Evolutionary conservation across 345 rosid species (phyloP).

Genomic region (Adansonia digitata): DNA sequence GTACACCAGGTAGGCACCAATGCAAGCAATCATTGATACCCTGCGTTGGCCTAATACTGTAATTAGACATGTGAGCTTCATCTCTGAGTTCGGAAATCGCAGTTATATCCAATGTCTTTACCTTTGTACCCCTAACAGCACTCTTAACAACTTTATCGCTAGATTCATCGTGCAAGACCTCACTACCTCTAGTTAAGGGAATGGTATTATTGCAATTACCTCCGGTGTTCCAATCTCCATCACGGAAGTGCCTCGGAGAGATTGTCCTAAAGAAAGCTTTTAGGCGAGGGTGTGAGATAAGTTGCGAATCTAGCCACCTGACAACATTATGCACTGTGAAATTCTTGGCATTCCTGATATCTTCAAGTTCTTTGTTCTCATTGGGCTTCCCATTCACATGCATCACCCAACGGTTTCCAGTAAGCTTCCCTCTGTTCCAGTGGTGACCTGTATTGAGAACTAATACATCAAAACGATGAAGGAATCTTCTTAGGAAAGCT

Average conservation of each 20-base stretch:
- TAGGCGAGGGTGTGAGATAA: conserved; percentile 44
- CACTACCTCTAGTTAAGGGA: conserved; percentile 47
- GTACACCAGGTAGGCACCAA: conserved; percentile 92
- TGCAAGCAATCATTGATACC: conserved; percentile 80
- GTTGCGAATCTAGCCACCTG: conserved; percentile 62
- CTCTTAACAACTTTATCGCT: conserved; percentile 47
- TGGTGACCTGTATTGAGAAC: conserved; percentile 81
- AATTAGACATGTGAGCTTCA: conserved; percentile 62
- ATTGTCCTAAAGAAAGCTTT: conserved; percentile 67
- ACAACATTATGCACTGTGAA: conserved; percentile 45
- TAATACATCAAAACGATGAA: conserved; percentile 49
- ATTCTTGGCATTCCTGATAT: conserved; percentile 51
- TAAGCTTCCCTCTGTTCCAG: conserved; percentile 79
- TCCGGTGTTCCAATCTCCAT: conserved; percentile 81
- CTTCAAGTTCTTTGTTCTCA: conserved; percentile 29
- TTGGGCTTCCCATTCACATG: conserved; percentile 48
- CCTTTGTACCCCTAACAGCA: conserved; percentile 52
- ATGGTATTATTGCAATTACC: conserved; percentile 65
- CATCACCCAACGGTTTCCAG: conserved; percentile 64
- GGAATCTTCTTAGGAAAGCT: conserved; percentile 49
- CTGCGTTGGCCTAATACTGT: conserved; percentile 35
- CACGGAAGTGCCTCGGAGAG: conserved; percentile 65
- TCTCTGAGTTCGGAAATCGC: conserved; percentile 65
- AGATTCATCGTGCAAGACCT: conserved; percentile 44
- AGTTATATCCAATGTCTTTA: conserved; percentile 66